These are phyloP conservation scores for Hansenula lynferdii DNA, from an alignment of 1,139 yeast species.

Conservation along the genomic window DNA sequence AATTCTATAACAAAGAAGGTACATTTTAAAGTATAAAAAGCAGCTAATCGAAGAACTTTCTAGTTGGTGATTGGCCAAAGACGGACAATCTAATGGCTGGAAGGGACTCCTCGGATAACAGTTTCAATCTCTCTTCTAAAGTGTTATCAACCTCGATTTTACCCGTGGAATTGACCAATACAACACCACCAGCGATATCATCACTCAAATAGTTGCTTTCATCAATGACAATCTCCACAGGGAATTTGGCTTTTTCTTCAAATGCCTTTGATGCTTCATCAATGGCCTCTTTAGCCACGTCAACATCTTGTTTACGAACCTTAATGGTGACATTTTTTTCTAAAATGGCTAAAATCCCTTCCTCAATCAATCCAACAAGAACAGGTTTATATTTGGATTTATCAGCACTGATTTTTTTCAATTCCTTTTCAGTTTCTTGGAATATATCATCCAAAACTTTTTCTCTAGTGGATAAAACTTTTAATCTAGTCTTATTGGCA, in stretches of 20 bases:
- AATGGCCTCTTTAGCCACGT: constrained; percentile 57
- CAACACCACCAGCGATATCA: constrained; percentile 80
- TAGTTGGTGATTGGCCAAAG: constrained; percentile 81
- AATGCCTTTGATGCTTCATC: constrained; percentile 60
- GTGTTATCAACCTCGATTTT: constrained; percentile 91
- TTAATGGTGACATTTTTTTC: constrained; percentile 62
- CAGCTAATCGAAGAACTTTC: constrained; percentile 82
- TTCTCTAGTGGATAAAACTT: constrained; percentile 84
- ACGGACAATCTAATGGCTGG: constrained; percentile 91
- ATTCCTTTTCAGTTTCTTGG: constrained; percentile 58
- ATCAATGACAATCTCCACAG: constrained; percentile 48
- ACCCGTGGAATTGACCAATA: constrained; percentile 64
- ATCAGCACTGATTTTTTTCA: constrained; percentile 48
- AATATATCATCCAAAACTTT: constrained; percentile 72
- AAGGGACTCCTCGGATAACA: constrained; percentile 78
- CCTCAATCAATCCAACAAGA: constrained; percentile 75
- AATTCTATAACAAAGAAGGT: background rate
- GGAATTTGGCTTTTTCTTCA: constrained; percentile 49
- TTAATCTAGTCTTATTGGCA: constrained; percentile 91
- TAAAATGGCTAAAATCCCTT: constrained; percentile 71
- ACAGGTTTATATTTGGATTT: constrained; percentile 60
- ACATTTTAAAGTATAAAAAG: background rate
- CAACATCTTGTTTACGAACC: constrained; percentile 67
- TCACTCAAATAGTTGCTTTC: constrained; percentile 52
- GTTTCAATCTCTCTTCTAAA: constrained; percentile 84